Percentiles rank a stretch among this genome's conserved stretches.
These are phyloP conservation scores for Chaetomium tenue DNA, from an alignment of 495 filamentous ascomycete species.

Conservation along the genomic window DNA sequence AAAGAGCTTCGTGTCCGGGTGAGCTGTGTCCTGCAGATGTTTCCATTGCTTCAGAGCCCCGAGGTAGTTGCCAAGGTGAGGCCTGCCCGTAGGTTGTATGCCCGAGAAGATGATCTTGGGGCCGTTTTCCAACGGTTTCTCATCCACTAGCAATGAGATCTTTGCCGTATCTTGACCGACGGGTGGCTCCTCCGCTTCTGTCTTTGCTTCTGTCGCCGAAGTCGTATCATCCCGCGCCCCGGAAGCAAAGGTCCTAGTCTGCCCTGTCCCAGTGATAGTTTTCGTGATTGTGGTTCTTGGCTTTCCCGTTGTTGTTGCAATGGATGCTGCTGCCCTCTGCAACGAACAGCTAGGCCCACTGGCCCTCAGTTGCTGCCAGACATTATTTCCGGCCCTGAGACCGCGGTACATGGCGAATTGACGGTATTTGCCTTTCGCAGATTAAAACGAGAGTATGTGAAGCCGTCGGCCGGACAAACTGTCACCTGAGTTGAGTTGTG, in stretches of 20 bases:
- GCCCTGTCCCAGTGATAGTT: background rate
- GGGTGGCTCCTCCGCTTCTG: background rate
- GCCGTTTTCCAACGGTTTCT: background rate
- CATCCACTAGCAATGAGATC: background rate
- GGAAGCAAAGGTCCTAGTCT: background rate
- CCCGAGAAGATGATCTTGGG: constrained; percentile 75
- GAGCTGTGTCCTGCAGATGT: constrained; percentile 64
- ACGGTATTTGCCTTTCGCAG: background rate
- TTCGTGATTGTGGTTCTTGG: background rate
- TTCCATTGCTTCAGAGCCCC: constrained; percentile 90
- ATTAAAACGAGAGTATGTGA: background rate
- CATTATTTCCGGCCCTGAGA: constrained; percentile 5
- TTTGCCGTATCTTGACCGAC: background rate
- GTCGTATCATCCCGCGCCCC: background rate
- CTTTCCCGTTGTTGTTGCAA: background rate
- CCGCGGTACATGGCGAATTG: constrained; percentile 5
- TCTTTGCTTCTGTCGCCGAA: background rate
- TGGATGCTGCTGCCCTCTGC: background rate
- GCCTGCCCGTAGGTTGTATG: constrained; percentile 92
- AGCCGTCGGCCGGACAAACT: background rate
- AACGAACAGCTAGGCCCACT: background rate
- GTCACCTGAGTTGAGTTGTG: background rate
- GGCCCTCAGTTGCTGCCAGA: constrained; percentile 3
- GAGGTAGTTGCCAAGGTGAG: constrained; percentile 95
- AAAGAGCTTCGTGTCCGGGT: constrained; percentile 57